Percentiles rank a stretch among this genome's conserved stretches.
These are phyloP conservation scores for Marasmius tenuissimus DNA, from an alignment of 1,284 basidiomycete genomes.

Conservation along the genomic window DNA sequence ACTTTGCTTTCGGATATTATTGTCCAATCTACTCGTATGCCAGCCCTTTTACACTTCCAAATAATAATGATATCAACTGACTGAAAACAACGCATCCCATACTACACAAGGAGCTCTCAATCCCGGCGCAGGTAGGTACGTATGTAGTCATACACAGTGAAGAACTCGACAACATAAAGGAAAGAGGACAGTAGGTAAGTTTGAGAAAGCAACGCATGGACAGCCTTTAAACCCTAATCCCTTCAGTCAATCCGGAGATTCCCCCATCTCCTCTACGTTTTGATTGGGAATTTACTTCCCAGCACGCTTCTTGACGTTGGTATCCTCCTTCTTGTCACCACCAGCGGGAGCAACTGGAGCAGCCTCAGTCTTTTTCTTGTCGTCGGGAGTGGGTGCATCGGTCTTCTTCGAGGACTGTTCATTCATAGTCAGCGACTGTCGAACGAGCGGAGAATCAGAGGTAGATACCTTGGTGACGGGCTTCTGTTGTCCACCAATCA, in stretches of 20 bases:
- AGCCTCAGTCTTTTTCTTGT: slow-evolving; percentile 62
- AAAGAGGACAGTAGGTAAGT: not conserved
- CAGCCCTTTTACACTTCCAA: not conserved
- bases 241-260: not conserved
- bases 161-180: not conserved
- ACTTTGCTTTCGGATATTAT: not conserved
- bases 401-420: slow-evolving; percentile 71
- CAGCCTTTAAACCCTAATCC: not conserved
- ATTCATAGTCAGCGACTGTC: not conserved
- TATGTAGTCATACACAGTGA: not conserved
- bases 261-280: not conserved
- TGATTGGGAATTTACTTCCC: slow-evolving; percentile 9
- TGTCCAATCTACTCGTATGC: not conserved
- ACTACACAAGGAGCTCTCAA: not conserved
- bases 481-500: slow-evolving; percentile 72
- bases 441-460: slow-evolving; percentile 9
- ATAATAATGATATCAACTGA: slow-evolving; percentile 1
- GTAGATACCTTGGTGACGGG: slow-evolving; percentile 57
- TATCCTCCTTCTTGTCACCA: slow-evolving; percentile 64
- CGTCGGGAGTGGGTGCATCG: slow-evolving; percentile 60
- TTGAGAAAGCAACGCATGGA: not conserved
- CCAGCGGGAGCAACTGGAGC: slow-evolving; percentile 70
- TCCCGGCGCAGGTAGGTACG: not conserved
- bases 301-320: slow-evolving; percentile 53
- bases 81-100: not conserved